A percentile compares a stretch with the other conserved stretches of the same genome.
Conservation (phyloP, 2,329 filamentous ascomycete species). For the Ilyonectria mors-panacis region DNA sequence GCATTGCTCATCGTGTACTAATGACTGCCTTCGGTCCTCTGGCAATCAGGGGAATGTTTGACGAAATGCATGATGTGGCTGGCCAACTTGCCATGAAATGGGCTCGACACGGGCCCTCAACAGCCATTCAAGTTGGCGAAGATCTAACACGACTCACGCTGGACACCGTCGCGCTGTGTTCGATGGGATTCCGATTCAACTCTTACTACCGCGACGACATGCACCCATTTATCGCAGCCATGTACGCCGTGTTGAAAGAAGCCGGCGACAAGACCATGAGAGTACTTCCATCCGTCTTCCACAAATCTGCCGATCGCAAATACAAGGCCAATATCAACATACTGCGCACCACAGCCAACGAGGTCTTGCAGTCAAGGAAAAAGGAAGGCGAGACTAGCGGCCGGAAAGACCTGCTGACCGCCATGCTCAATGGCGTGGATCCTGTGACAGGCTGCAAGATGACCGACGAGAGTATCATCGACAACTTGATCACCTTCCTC, state of each 20-base stretch:
- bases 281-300: slow-evolving; percentile 65
- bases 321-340: slow-evolving; percentile 69
- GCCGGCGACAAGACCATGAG: slow-evolving; percentile 66
- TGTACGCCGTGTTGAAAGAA: slow-evolving; percentile 74
- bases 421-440: slow-evolving; percentile 79
- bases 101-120: slow-evolving; percentile 72
- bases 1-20: slow-evolving; percentile 75
- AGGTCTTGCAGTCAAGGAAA: slow-evolving; percentile 72
- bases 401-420: slow-evolving; percentile 77
- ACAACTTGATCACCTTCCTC: slow-evolving; percentile 21
- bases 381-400: slow-evolving; percentile 62
- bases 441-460: slow-evolving; percentile 76
- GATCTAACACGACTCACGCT: slow-evolving; percentile 81
- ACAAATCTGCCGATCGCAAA: slow-evolving; percentile 60
- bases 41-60: slow-evolving; percentile 77
- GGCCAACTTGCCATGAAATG: slow-evolving; percentile 77
- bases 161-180: slow-evolving; percentile 79
- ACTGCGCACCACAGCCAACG: slow-evolving; percentile 68
- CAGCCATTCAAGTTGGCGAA: slow-evolving; percentile 72
- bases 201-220: slow-evolving; percentile 78
- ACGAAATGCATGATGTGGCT: slow-evolving; percentile 78
- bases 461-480: slow-evolving; percentile 45
- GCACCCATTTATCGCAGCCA: slow-evolving; percentile 79
- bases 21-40: slow-evolving; percentile 80
- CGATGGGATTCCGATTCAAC: slow-evolving; percentile 82